Evolutionary conservation across 805 yeast genomes (phyloP).

Genomic region (Huiozyma sinensis): DNA sequence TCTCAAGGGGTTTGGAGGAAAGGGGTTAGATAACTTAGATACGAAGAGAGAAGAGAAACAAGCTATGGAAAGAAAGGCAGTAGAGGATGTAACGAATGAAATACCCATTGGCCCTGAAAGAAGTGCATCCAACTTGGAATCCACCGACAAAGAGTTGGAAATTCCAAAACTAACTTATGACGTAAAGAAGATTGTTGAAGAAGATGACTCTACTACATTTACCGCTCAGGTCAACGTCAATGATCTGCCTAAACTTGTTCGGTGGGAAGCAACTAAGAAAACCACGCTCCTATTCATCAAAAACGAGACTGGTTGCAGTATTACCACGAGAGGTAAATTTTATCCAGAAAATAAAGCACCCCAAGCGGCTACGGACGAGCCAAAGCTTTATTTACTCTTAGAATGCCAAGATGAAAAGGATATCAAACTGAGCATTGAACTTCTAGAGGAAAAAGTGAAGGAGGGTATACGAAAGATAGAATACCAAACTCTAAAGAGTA

Average conservation of each 20-base stretch:
- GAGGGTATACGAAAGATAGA: constrained; percentile 45
- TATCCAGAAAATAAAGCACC: constrained; percentile 53
- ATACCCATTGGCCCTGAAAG: constrained; percentile 1
- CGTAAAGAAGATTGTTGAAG: constrained; percentile 41
- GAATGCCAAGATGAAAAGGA: constrained; percentile 60
- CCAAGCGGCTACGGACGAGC: constrained; percentile 45
- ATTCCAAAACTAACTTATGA: constrained; percentile 38
- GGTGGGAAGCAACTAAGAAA: constrained; percentile 69
- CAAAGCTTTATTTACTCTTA: constrained; percentile 64
- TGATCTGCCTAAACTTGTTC: constrained; percentile 70
- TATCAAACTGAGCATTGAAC: constrained; percentile 47
- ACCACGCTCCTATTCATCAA: constrained; percentile 52
- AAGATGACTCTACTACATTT: constrained; percentile 45
- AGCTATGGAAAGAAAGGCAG: constrained; percentile 3
- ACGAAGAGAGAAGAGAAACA: constrained; percentile 28
- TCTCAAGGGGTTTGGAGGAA: constrained; percentile 84
- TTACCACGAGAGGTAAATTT: constrained; percentile 73
- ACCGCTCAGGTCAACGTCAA: constrained; percentile 68
- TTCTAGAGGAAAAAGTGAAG: constrained; percentile 44
- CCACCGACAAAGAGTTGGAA: constrained; percentile 6
- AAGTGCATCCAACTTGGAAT: constrained; percentile 2
- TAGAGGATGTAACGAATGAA: constrained; percentile 1
- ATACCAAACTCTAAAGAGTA: constrained; percentile 34
- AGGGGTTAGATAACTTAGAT: constrained; percentile 74
- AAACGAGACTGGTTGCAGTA: constrained; percentile 62